These are phyloP conservation scores for Populus tomentosa DNA, from an alignment of 441 rosid species.

Conservation along the genomic window DNA sequence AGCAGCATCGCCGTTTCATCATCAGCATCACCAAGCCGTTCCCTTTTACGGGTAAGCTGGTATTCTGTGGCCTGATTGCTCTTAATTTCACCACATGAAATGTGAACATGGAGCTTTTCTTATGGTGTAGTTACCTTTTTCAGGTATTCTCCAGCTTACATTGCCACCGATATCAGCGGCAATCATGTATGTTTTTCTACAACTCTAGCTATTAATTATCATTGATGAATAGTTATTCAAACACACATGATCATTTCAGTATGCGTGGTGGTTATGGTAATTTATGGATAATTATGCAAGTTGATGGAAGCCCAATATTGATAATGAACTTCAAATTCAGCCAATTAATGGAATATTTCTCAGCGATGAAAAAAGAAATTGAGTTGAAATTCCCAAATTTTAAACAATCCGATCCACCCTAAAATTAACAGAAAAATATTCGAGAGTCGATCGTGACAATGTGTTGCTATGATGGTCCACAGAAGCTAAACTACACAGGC, in stretches of 20 bases:
- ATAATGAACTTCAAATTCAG: not conserved
- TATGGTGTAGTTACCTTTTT: not conserved
- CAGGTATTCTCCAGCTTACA: conserved; percentile 71
- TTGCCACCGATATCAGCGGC: conserved; percentile 52
- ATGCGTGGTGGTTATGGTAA: not conserved
- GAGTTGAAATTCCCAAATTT: not conserved
- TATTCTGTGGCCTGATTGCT: not conserved
- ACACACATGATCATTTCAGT: too few relatives aligned
- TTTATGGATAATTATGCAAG: not conserved
- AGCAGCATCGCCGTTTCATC: conserved; percentile 48
- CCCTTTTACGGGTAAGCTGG: conserved; percentile 63
- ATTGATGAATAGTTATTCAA: too few relatives aligned
- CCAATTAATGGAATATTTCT: not conserved
- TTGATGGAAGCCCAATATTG: not conserved
- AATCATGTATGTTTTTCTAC: conserved; percentile 49
- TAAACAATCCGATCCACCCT: not conserved
- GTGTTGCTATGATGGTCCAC: conserved; percentile 3
- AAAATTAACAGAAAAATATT: not conserved
- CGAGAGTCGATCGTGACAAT: not conserved
- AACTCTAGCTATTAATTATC: too few relatives aligned
- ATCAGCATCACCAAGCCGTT: conserved; percentile 56
- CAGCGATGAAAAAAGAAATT: not conserved
- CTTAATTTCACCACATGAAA: not conserved
- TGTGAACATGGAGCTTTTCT: not conserved
- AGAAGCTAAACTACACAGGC: conserved; percentile 68